Conservation (phyloP, 1,284 basidiomycete species). For the Boletellus dicymbophilus region DNA sequence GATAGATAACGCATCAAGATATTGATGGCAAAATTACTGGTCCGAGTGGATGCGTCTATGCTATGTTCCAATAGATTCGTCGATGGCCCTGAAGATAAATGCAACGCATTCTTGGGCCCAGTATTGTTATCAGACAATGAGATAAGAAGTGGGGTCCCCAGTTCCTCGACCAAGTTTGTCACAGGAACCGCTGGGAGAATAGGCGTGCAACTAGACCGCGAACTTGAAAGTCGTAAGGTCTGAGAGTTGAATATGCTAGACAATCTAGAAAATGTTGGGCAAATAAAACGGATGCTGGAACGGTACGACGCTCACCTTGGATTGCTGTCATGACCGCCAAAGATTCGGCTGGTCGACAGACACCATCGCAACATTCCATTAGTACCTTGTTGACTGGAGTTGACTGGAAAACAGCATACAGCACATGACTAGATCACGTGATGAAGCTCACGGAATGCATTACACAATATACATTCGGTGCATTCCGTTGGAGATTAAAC, state of each 20-base stretch:
- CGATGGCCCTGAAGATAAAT: background rate
- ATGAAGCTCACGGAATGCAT: no score
- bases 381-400: no score
- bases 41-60: background rate
- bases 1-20: conserved; percentile 32
- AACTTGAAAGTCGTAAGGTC: conserved; percentile 5
- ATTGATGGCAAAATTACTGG: conserved; percentile 20
- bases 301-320: conserved; percentile 7
- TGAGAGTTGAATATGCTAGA: background rate
- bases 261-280: conserved; percentile 7
- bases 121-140: background rate
- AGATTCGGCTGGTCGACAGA: conserved; percentile 40
- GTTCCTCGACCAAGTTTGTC: background rate
- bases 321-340: conserved; percentile 31
- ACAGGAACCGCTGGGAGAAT: background rate
- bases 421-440: no score
- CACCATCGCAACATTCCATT: conserved; percentile 59
- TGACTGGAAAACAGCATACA: background rate
- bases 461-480: conserved; percentile 7
- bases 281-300: background rate
- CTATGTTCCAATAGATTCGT: background rate
- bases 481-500: conserved; percentile 27
- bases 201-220: background rate
- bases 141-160: background rate
- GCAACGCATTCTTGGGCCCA: background rate